These are phyloP conservation scores for Ophioceras dolichostomum DNA, from an alignment of 2,329 filamentous ascomycete genomes.

Conservation along the genomic window DNA sequence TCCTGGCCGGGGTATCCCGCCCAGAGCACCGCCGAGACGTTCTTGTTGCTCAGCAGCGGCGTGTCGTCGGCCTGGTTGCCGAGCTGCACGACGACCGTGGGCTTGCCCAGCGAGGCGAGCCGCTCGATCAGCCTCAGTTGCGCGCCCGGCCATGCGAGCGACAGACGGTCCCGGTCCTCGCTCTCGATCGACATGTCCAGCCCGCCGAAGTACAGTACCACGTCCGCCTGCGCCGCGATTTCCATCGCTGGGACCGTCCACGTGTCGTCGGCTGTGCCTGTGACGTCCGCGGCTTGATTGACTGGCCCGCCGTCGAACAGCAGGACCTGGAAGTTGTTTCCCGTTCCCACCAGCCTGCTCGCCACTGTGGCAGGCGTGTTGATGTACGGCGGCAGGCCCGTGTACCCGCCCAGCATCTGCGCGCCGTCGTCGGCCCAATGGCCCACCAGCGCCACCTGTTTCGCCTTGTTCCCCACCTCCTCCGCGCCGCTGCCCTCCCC, in stretches of 20 bases:
- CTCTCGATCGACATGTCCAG: constrained; percentile 37
- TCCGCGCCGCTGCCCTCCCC: background rate
- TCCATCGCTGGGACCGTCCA: constrained; percentile 21
- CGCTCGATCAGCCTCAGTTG: constrained; percentile 37
- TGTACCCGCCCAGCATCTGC: constrained; percentile 49
- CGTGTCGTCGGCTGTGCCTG: constrained; percentile 12
- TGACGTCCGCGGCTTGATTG: constrained; percentile 6
- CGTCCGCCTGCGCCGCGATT: constrained; percentile 30
- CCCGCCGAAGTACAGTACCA: constrained; percentile 43
- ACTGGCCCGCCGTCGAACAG: background rate
- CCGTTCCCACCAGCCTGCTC: no score
- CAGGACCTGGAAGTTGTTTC: background rate
- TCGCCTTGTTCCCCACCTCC: constrained; percentile 20
- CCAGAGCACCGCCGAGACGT: constrained; percentile 41
- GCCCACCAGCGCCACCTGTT: constrained; percentile 41
- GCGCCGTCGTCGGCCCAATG: constrained; percentile 44
- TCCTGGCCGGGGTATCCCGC: constrained; percentile 47
- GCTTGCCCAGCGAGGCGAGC: constrained; percentile 30
- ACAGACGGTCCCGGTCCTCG: constrained; percentile 37
- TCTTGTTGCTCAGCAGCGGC: constrained; percentile 30
- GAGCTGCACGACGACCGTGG: constrained; percentile 35
- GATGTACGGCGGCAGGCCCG: constrained; percentile 40
- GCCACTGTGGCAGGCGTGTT: constrained; percentile 40
- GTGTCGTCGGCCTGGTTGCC: constrained; percentile 39
- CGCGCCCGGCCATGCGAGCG: constrained; percentile 36